A percentile compares a stretch with the other conserved stretches of the same genome.
These are phyloP conservation scores for Wickerhamiella cacticola DNA, from an alignment of 805 yeast genomes.

Conservation along the genomic window DNA sequence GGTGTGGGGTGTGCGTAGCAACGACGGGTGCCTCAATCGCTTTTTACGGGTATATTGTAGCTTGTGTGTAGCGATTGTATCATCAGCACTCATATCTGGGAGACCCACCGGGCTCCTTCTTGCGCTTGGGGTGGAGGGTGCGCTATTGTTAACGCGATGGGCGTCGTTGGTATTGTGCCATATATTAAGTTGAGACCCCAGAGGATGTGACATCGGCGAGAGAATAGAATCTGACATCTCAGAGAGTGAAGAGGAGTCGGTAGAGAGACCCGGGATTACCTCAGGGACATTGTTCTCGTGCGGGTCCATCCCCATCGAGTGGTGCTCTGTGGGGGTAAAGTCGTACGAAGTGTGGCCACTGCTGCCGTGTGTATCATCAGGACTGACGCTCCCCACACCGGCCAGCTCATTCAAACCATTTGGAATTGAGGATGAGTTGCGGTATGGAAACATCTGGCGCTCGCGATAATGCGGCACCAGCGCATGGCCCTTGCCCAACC, in stretches of 20 bases:
- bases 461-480: slow-evolving; percentile 12
- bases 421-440: slow-evolving; percentile 8
- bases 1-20: slow-evolving; percentile 9
- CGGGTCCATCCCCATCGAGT: slow-evolving; percentile 12
- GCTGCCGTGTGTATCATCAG: background rate
- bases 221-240: slow-evolving; percentile 7
- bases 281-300: slow-evolving; percentile 6
- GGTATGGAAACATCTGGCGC: slow-evolving; percentile 3
- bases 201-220: slow-evolving; percentile 8
- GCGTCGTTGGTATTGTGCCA: slow-evolving; percentile 6
- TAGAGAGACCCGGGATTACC: slow-evolving; percentile 2
- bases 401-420: background rate
- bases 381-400: background rate
- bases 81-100: background rate
- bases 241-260: slow-evolving; percentile 3
- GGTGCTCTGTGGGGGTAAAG: slow-evolving; percentile 7
- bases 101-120: background rate
- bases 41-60: slow-evolving; percentile 5
- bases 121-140: background rate
- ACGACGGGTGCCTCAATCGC: slow-evolving; percentile 6
- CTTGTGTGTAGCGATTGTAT: slow-evolving; percentile 1
- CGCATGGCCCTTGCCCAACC: slow-evolving; percentile 10
- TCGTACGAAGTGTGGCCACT: background rate
- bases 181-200: slow-evolving; percentile 4
- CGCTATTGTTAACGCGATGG: background rate